Evolutionary conservation across 2,329 filamentous ascomycete species (phyloP), one percentile per base, ranked within the genome.

Genomic region (Alternaria viburni): DNA sequence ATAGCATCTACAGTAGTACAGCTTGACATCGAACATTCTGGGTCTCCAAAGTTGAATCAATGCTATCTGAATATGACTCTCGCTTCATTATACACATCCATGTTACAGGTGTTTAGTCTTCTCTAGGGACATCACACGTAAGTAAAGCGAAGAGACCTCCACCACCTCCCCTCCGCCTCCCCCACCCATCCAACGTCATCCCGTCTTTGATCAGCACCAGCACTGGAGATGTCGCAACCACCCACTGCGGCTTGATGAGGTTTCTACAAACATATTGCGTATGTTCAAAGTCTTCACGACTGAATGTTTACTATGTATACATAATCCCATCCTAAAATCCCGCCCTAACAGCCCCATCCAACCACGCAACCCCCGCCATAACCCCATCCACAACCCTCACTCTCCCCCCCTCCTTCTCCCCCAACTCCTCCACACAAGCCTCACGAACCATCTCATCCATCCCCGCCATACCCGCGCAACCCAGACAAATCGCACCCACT

Each of bases 401-500:
- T 32, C 83, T 81, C 58, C 83, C 80, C 0, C 87, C 91, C 49
- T 84, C 83, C 11, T 85, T 80, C n/a, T 84, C 78, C 1, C 91
- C 91, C 59, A 90, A 84, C 54, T 87, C 84, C 61, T 91, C 88
- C 0, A 86, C 73, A 36, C 91, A 91, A 1, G 90, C 90, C 46
- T 87, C 85, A 32, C 90, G 86, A 43, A 97, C 93, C 62, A 90
- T 90, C 44, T 88, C 84, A 71, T 96, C 91, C 81, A 97, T 86
- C 0, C 93, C 94, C 1, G 90, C 90, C 94, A 97, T 97, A 0
- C 93, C 94, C 3, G 92, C 94, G 77, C 94, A 97, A 0, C 94
- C 94, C 83, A 97, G 86, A 73, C 93, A 91, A 8, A 97, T 87
- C 23, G 89, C 91, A 5, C 84, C 83, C 0, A 94, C 86, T 4